Percentiles rank a stretch among this genome's conserved stretches.
Conservation (phyloP, 192 early-diverging fungal genomes). For the Umbelopsis sp. region DNA sequence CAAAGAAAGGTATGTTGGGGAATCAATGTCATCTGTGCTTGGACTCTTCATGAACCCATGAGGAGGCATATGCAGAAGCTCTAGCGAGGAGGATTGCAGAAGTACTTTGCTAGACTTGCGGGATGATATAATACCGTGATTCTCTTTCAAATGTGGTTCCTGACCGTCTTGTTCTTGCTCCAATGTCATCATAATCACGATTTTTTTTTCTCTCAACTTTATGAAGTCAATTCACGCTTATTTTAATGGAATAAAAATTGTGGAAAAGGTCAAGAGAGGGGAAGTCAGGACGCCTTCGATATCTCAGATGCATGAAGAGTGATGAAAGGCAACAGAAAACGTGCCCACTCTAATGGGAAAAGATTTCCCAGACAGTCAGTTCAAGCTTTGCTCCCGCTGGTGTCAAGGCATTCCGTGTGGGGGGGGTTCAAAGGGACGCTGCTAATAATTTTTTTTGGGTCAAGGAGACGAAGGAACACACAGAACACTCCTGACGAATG, state of each 20-base stretch:
- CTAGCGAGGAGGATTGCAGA: constrained; percentile 16
- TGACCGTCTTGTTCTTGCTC: constrained; percentile 9
- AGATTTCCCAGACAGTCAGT: background rate
- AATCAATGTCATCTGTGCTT: background rate
- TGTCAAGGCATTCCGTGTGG: too few relatives aligned
- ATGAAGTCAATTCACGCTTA: background rate
- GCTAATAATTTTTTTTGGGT: too few relatives aligned
- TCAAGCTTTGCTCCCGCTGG: too few relatives aligned
- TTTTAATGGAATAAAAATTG: background rate
- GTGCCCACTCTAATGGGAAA: background rate
- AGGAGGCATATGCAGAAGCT: constrained; percentile 12
- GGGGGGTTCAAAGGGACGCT: too few relatives aligned
- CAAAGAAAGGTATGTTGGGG: background rate
- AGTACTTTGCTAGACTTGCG: background rate
- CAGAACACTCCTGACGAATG: too few relatives aligned
- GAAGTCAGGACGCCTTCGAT: background rate
- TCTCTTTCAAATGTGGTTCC: background rate
- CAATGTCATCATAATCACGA: constrained; percentile 13
- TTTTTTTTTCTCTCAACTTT: background rate
- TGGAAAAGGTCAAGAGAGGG: constrained; percentile 18
- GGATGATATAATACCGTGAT: background rate
- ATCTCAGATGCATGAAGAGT: constrained; percentile 6
- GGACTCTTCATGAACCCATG: background rate
- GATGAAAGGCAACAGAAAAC: constrained; percentile 17
- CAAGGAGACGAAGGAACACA: too few relatives aligned